Base-by-base conservation (phyloP, 805 yeast species). In the Spathaspora girioi region DNA sequence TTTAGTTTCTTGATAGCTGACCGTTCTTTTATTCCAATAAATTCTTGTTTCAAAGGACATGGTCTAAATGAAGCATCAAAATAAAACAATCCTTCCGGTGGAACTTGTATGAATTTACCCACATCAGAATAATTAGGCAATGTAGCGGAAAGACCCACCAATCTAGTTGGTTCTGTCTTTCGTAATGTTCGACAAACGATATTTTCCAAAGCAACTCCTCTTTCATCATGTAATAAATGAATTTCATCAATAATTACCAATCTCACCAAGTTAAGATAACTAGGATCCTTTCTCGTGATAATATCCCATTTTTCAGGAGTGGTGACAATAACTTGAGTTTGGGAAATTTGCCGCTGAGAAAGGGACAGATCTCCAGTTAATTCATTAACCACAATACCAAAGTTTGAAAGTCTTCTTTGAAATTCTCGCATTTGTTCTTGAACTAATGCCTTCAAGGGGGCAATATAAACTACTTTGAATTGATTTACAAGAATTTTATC, bases 241-340 rank as follows among this genome's bases (percentile, higher is more conserved):
- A 93, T 86, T 67, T 93, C 99, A 73, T 93, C 99, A 47, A 94
- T 82, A 26, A 93, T 86, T 9, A 93, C 68, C 19, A 93, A 75
- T 41, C 81, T 77, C 1, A 90, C 94, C 1, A 83, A 69, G 35
- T 79, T 76, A 0, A 84, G 79, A 58, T 84, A 86, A 1, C 81
- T 73, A 18, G 82, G 75, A 43, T 78, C 77, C 61, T 93, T 93
- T 70, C 99, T 79, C 0, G 97, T 92, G 14, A 92, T 85, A 18
- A 94, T 89, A 70, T 94, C 98, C 98, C 98, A 93, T 63, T 92
- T 93, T 63, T 94, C 99, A 0, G 98, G 98, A 0, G 99, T 93
- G 0, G 97, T 89, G 1, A 93, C 96, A 46, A 93, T 71, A 5
- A 93, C 68, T 59, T 93, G 97, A 0, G 97, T 87, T 43, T 84